These are phyloP conservation scores for Mycena vitilis DNA, from an alignment of 768 basidiomycete genomes.

Conservation along the genomic window DNA sequence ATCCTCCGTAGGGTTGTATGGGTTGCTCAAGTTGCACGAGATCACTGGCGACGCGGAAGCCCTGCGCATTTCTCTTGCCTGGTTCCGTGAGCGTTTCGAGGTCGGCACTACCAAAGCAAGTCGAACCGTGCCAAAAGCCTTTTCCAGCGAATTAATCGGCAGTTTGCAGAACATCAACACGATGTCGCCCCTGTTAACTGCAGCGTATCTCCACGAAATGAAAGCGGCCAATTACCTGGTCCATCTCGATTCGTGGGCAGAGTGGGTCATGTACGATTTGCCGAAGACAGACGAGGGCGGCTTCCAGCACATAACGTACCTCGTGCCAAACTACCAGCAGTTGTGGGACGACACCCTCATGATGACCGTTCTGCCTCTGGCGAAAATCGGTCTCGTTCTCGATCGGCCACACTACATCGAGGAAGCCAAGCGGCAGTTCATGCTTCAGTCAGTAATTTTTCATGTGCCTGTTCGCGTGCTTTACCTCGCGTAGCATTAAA, in stretches of 20 bases:
- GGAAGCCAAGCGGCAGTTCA: constrained; percentile 64
- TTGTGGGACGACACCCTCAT: constrained; percentile 70
- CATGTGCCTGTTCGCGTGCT: neutral
- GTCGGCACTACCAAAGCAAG: constrained; percentile 61
- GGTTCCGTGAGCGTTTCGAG: constrained; percentile 62
- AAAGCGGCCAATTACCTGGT: constrained; percentile 48
- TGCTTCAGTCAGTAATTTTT: constrained; percentile 54
- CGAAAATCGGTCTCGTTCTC: constrained; percentile 68
- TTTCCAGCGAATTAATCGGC: neutral
- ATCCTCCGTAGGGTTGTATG: constrained; percentile 49
- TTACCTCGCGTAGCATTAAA: constrained; percentile 48
- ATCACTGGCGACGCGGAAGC: constrained; percentile 52
- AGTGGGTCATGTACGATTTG: constrained; percentile 63
- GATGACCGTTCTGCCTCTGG: constrained; percentile 68
- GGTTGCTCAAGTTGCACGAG: constrained; percentile 54
- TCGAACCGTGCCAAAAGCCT: neutral
- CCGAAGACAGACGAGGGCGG: constrained; percentile 59
- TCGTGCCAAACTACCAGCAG: constrained; percentile 56
- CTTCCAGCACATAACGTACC: constrained; percentile 61
- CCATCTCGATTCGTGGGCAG: constrained; percentile 61
- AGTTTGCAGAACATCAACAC: constrained; percentile 64
- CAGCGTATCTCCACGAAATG: constrained; percentile 55
- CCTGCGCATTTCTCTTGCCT: constrained; percentile 55
- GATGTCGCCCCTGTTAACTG: constrained; percentile 63
- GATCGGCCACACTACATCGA: constrained; percentile 61